Evolutionary conservation across 1,284 basidiomycete genomes (phyloP).

Genomic region (Chondrostereum purpureum): DNA sequence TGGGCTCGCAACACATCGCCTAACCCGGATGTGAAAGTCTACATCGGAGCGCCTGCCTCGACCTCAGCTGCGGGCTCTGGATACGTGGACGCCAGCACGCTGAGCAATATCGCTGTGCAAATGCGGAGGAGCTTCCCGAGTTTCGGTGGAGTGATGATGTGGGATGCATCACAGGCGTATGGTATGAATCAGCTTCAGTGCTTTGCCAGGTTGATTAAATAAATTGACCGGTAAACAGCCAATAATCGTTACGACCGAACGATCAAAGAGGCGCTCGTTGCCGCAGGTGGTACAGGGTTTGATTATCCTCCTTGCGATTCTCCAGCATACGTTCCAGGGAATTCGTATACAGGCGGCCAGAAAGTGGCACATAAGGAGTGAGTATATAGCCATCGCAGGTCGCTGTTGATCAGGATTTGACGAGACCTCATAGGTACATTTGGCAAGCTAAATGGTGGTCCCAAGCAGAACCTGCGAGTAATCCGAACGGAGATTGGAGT

Average conservation of each 20-base stretch:
- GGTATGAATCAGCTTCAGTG: constrained; percentile 36
- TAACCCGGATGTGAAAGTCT: constrained; percentile 56
- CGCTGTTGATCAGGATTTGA: no score
- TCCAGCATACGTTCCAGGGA: constrained; percentile 43
- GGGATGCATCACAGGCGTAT: constrained; percentile 60
- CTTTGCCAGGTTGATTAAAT: no score
- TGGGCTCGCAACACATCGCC: constrained; percentile 51
- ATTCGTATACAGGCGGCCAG: constrained; percentile 44
- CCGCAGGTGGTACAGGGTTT: constrained; percentile 61
- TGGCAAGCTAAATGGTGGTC: constrained; percentile 66
- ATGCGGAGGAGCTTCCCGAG: constrained; percentile 62
- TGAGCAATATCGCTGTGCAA: constrained; percentile 42
- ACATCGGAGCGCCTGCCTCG: constrained; percentile 55
- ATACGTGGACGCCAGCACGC: constrained; percentile 39
- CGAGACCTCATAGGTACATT: constrained; percentile 58
- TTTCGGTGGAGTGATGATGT: constrained; percentile 69
- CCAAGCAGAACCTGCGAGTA: constrained; percentile 38
- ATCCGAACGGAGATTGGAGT: constrained; percentile 55
- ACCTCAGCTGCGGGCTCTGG: constrained; percentile 52
- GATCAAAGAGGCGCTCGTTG: constrained; percentile 54
- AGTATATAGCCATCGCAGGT: constrained; percentile 15
- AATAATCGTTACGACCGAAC: constrained; percentile 55
- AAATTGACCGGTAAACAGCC: constrained; percentile 24
- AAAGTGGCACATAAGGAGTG: constrained; percentile 52
- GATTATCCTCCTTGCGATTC: constrained; percentile 56